A percentile compares a stretch with the other conserved stretches of the same genome.
These are phyloP conservation scores for Ricinus communis DNA, from an alignment of 345 rosid genomes.

Conservation along the genomic window DNA sequence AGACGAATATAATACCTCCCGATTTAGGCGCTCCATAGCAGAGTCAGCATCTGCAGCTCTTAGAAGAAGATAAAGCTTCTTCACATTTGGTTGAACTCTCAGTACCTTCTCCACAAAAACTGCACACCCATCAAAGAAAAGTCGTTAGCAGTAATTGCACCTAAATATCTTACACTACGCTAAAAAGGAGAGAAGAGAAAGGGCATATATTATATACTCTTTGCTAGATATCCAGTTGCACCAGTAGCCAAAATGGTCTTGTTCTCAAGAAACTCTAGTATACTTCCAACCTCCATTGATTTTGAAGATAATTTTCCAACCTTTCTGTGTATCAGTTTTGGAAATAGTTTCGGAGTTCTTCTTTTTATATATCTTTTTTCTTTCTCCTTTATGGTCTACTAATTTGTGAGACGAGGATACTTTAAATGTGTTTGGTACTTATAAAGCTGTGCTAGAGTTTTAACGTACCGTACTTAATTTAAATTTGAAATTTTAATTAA, in stretches of 20 bases:
- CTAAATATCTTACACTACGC: too few relatives aligned
- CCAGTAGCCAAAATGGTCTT: constrained; percentile 14
- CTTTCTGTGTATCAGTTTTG: too few relatives aligned
- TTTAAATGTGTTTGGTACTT: too few relatives aligned
- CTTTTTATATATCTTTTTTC: too few relatives aligned
- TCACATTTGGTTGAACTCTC: constrained; percentile 29
- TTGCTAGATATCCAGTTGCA: constrained; percentile 20
- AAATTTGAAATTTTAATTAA: too few relatives aligned
- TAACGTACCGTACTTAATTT: too few relatives aligned
- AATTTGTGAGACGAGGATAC: too few relatives aligned
- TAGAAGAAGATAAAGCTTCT: constrained; percentile 33
- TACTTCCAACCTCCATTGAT: constrained; percentile 19
- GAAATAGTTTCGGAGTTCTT: too few relatives aligned
- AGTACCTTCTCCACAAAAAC: constrained; percentile 28
- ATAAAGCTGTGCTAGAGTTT: too few relatives aligned
- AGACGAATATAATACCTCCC: constrained; percentile 22
- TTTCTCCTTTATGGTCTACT: too few relatives aligned
- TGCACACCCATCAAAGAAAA: constrained; percentile 16
- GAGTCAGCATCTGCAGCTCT: constrained; percentile 37
- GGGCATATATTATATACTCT: background rate
- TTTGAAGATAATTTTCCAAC: too few relatives aligned
- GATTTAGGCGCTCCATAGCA: constrained; percentile 29
- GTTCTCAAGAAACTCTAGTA: background rate
- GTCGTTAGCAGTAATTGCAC: constrained; percentile 6
- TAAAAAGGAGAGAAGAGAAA: background rate